Evolutionary conservation across 2,329 filamentous ascomycete genomes (phyloP), one percentile per base, ranked within the genome.

Genomic region (Bipolaris gigantea): DNA sequence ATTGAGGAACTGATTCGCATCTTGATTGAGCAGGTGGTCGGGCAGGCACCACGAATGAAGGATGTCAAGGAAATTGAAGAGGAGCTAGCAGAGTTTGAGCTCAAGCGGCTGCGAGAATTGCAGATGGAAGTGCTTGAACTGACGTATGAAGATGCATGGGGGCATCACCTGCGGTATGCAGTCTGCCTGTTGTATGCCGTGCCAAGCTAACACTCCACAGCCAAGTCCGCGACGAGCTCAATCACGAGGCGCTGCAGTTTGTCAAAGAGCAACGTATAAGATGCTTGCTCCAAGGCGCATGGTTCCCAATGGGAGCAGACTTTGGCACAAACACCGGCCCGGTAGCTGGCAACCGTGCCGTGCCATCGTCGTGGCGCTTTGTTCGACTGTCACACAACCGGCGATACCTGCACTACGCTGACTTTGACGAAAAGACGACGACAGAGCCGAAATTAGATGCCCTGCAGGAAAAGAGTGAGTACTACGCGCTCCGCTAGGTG

Each of bases 221-320:
- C 60, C 90, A 94, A 75, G 90, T 96, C n/a, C 88, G 92, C 32
- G 91, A 97, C 50, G 91, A 96, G 73, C 81, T 97, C 40, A 89
- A 90, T 63, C 87, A 93, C 66, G 94, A 99, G 74, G 92, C 93
- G 10, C 78, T 97, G 49, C 90, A 96, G 67, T 99, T 99, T 69
- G 90, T 97, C 75, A 97, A 96, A 75, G 94, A 99, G 76, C 94
- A 99, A 74, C 86, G 94, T 34, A 89, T 97, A 57, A 84, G 94
- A 49, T 97, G 92, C 70, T 79, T 99, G 35, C 82, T 97, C 4
- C 84, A 90, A 62, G 94, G 94, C 6, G 87, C 89, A 9, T 99
- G 94, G 94, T 99, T 97, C 62, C 81, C 84, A 3, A 76, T 77
- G 42, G 73, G 77, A 73, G 78, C 71, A 76, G 81, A 74, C 74